Base-by-base conservation (phyloP, 148 eudicot species). In the Chenopodium berlandieri region DNA sequence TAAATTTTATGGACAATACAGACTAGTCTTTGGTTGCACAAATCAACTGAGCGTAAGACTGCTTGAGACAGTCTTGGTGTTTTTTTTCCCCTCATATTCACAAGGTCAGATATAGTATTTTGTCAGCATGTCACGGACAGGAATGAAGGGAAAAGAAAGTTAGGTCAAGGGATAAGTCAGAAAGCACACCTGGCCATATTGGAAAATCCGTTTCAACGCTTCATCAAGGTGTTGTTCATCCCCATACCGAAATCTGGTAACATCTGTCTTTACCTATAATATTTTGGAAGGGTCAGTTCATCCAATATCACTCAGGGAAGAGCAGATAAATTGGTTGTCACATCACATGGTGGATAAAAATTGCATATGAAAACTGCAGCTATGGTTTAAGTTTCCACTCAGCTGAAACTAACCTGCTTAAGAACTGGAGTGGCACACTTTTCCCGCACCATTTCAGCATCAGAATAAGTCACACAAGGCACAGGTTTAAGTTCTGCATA, bases 401-500 rank as follows among this genome's bases (percentile, higher is more conserved):
- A 77, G 54, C 56, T 50, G 83, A 32, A 71, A 75, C 79, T 62
- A 73, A 94, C 99, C 99, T 96, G 99, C 88, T 92, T 90, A 71
- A 92, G 90, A 82, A 94, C 86, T 77, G 87, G 86, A 71, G 99
- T 96, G 54, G 95, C 90, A 84, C 97, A 96, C 88, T 91, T 91
- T 73, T 90, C 99, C 85, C 98, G 91, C 80, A 96, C 75, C 48
- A 11, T 73, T 70, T 84, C 80, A 89, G 99, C 97, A 91, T 94
- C 91, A 44, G 93, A 71, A 82, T 94, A 94, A 46, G 97, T 92
- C 89, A 94, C 79, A 84, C 99, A 96, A 34, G 98, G 98, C n/a
- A 96, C 99, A 31, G 99, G 99, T 85, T 96, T 94, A 82, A 96
- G 94, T 83, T 96, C 99, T 79, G 99, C 99, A 85, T 96, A 96